Evolutionary conservation across 495 filamentous ascomycete species (phyloP).

Genomic region (Aspergillus cavernicola): DNA sequence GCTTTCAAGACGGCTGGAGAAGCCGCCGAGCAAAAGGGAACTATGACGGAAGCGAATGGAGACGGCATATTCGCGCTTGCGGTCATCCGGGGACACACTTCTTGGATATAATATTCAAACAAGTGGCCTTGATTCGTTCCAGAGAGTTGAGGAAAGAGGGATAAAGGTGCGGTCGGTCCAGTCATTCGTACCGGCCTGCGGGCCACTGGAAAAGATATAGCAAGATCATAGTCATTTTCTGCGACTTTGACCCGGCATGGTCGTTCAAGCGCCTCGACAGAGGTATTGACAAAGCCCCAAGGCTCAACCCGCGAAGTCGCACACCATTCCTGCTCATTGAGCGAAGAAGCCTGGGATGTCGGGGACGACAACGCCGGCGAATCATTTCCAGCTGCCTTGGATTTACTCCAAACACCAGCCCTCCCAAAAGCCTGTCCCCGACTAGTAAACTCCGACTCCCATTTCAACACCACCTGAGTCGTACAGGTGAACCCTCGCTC

Average conservation of each 20-base stretch:
- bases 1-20: slow-evolving; percentile 37
- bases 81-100: slow-evolving; percentile 42
- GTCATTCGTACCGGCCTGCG: not conserved
- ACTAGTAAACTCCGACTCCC: slow-evolving; percentile 44
- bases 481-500: slow-evolving; percentile 37
- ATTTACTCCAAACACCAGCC: slow-evolving; percentile 42
- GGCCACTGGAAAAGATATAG: not conserved
- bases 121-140: slow-evolving; percentile 27
- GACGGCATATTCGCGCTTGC: slow-evolving; percentile 34
- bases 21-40: slow-evolving; percentile 37
- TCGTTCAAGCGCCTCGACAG: slow-evolving; percentile 30
- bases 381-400: slow-evolving; percentile 9
- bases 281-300: slow-evolving; percentile 40
- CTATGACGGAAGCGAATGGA: slow-evolving; percentile 40
- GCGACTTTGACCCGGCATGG: slow-evolving; percentile 27
- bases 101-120: slow-evolving; percentile 43
- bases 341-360: slow-evolving; percentile 11
- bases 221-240: slow-evolving; percentile 27
- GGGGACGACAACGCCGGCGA: slow-evolving; percentile 12
- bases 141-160: slow-evolving; percentile 31
- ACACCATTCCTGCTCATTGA: slow-evolving; percentile 32
- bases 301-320: slow-evolving; percentile 23
- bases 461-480: slow-evolving; percentile 41
- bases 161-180: slow-evolving; percentile 14
- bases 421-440: slow-evolving; percentile 44